Base-by-base conservation (phyloP, 208 protist genomes). In the Borovskyia barvae region DNA sequence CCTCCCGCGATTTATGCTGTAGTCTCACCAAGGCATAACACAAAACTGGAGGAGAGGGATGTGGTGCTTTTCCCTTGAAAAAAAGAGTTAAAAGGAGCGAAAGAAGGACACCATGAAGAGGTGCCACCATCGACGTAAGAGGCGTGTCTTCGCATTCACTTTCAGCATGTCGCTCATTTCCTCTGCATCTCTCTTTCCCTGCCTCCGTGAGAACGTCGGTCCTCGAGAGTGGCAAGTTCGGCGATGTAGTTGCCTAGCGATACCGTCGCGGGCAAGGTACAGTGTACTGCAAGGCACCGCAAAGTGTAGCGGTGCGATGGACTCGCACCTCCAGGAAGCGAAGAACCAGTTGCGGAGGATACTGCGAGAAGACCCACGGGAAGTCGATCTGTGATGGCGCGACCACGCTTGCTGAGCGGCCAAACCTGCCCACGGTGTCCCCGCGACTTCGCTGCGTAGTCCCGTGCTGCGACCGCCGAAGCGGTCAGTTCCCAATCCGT, bases 321-420 rank as follows among this genome's bases (percentile, higher is more conserved):
- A 15, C 35, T 45, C 9, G 29, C 36, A 17, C 7, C 41, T 6
- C 46, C 15, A n/a, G 40, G 37, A 14, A 64, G 28, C 5, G 66
- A 66, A 8, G 72, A 55, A 12, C 52, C 42, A 9, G 32, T 48
- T 24, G 62, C 54, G 24, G 43, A 53, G 47, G 63, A 66, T 32
- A 66, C 70, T 0, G 83, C 67, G 25, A 86, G 47, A 8, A 86
- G 64, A 22, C 87, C 87, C 2, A 69, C 75, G 19, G 87, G 87
- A 8, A 94, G 67, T 20, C 87, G 80, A 8, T 87, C 83, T 20
- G 72, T 57, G 22, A 94, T 57, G 29, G 62, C 25, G 36, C 76
- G 75, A n/a, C 87, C 87, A 24, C 81, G 78, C 58, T 69, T 69
- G 35, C 75, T 80, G 33, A 90, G 53, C 24, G 86, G 80, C 80